phyloP scores from a whole-genome alignment of 1,139 yeast genomes.

The Scheffersomyces illinoinensis region DNA sequence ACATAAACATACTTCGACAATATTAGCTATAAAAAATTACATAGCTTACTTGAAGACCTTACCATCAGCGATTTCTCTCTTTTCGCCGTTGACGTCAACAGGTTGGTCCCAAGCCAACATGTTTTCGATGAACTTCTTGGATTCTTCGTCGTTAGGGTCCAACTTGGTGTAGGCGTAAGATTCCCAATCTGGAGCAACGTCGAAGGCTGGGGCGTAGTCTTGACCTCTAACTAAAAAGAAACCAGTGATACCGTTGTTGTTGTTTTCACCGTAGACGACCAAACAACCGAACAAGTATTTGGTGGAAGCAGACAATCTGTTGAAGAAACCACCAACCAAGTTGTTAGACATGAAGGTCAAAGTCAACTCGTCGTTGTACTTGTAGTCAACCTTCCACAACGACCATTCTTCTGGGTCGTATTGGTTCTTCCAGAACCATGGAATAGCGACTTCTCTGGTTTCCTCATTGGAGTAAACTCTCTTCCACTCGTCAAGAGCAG shows the following conservation, averaged over 20 bases:
- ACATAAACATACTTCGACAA: not conserved
- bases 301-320: conserved; percentile 88
- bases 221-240: conserved; percentile 95
- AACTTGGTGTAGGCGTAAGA: conserved; percentile 47
- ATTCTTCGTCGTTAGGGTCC: conserved; percentile 39
- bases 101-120: conserved; percentile 58
- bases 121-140: conserved; percentile 44
- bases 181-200: conserved; percentile 99
- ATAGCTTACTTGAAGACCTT: conserved; percentile 48
- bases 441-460: conserved; percentile 90
- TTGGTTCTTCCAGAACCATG: conserved; percentile 96
- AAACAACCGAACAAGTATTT: conserved; percentile 92
- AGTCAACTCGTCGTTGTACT: conserved; percentile 97
- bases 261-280: conserved; percentile 98
- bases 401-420: conserved; percentile 94
- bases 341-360: conserved; percentile 98
- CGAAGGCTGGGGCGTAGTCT: conserved; percentile 86
- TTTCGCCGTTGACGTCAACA: conserved; percentile 44
- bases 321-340: conserved; percentile 97
- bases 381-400: conserved; percentile 92
- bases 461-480: conserved; percentile 96
- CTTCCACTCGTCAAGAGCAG: conserved; percentile 92
- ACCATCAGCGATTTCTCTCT: conserved; percentile 52
- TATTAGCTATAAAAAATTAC: not conserved
- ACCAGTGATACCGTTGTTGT: conserved; percentile 96